Base-by-base conservation (phyloP, 164 flowering plant species). In the Magnolia kwangsiensis region DNA sequence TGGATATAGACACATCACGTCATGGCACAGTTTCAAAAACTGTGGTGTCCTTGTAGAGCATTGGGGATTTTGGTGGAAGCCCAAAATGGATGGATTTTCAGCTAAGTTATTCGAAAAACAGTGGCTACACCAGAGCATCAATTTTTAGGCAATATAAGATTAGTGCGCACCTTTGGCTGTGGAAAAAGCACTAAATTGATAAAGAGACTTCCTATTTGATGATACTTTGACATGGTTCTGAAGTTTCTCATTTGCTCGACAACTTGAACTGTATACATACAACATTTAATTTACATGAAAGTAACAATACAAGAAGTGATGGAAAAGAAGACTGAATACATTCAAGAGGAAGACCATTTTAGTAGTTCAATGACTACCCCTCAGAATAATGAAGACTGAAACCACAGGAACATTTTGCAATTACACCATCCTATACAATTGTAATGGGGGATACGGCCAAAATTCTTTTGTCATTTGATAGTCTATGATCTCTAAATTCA, bases 141-240 rank as follows among this genome's bases (percentile, higher is more conserved):
- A 74, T 63, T 50, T 68, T 69, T 51, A 82, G 63, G 24, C 20
- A 21, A 50, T 51, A 16, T 58, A 70, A 75, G 50, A 69, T 74
- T 74, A 50, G 45, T 73, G 81, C 93, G 75, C 86, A 90, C 92
- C 92, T 91, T 84, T 58, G 24, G 50, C 74, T 74, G 88, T 83
- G 80, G 90, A 89, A 83, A 83, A 87, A 24, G 84, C 75, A 84
- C 90, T 85, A 85, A 86, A 74, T 73, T 83, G 87, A 83, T 69
- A 72, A 80, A 72, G 71, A 59, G 77, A 67, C 31, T 77, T 86
- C 76, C 83, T 86, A 86, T 71, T 80, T 75, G 86, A 78, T 74
- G 86, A 77, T 27, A 85, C 69, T 80, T 78, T 87, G 81, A 83
- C 79, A 81, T 66, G 84, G 76, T 73, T 77, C 75, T 68, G 82